Conservation (phyloP, 768 basidiomycete species). For the Phylloporus arenicola region DNA sequence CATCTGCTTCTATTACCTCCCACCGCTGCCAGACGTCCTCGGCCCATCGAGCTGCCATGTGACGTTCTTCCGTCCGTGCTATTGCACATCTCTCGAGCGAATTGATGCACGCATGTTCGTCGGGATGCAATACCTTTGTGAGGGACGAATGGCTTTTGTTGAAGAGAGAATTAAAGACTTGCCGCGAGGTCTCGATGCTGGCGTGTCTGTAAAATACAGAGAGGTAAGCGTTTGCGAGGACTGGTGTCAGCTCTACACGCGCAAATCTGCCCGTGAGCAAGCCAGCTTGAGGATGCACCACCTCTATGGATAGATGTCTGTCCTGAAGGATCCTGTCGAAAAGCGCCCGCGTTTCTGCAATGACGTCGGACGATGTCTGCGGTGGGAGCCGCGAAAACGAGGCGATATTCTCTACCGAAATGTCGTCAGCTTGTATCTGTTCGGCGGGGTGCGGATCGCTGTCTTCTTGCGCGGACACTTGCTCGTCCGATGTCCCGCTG, state of each 20-base stretch:
- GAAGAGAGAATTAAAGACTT: constrained; percentile 50
- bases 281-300: background rate
- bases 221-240: constrained; percentile 75
- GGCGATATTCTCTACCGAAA: constrained; percentile 6
- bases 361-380: constrained; percentile 64
- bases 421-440: constrained; percentile 2
- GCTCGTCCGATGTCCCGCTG: background rate
- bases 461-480: constrained; percentile 4
- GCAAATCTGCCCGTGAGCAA: constrained; percentile 42
- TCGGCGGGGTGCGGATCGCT: constrained; percentile 2
- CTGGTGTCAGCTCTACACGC: constrained; percentile 51
- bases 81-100: constrained; percentile 62
- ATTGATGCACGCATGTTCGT: constrained; percentile 55
- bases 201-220: constrained; percentile 65
- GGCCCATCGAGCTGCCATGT: constrained; percentile 46
- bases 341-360: constrained; percentile 62
- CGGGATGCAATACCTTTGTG: constrained; percentile 33
- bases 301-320: constrained; percentile 6
- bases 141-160: constrained; percentile 22
- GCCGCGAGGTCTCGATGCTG: constrained; percentile 42
- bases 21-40: constrained; percentile 66
- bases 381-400: constrained; percentile 55
- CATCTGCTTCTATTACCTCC: constrained; percentile 41
- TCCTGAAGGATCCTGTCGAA: constrained; percentile 57
- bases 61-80: constrained; percentile 41